phyloP scores from a whole-genome alignment of 2,329 filamentous ascomycete genomes.

The Ceratocystis cubensis region DNA sequence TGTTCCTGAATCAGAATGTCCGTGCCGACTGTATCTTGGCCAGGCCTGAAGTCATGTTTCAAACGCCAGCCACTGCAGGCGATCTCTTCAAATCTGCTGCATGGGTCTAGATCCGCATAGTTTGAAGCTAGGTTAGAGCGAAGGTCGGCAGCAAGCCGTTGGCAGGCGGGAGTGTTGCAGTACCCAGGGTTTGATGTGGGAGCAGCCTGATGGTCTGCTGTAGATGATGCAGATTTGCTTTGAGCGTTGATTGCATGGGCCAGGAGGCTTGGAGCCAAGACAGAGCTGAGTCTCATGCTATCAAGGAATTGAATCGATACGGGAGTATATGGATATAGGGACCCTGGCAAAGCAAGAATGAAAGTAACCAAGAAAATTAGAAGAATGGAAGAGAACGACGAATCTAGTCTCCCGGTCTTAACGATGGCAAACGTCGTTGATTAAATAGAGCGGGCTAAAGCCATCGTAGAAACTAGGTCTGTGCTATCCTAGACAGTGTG shows the following conservation, averaged over 20 bases:
- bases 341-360: too few species aligned
- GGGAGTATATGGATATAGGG: too few species aligned
- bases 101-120: constrained; percentile 53
- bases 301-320: too few species aligned
- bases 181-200: not conserved
- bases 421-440: too few species aligned
- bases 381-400: too few species aligned
- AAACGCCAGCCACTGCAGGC: constrained; percentile 56
- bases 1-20: constrained; percentile 49
- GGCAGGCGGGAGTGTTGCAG: constrained; percentile 26
- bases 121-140: constrained; percentile 28
- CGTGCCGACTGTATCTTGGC: constrained; percentile 49
- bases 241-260: not conserved
- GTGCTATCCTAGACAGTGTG: too few species aligned
- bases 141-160: constrained; percentile 27
- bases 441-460: too few species aligned
- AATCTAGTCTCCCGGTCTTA: too few species aligned
- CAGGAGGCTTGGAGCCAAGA: not conserved
- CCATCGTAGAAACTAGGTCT: too few species aligned
- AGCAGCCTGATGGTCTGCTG: too few species aligned
- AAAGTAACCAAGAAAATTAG: too few species aligned
- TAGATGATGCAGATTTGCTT: too few species aligned
- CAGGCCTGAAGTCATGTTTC: constrained; percentile 51
- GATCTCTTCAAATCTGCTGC: constrained; percentile 54
- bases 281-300: not conserved